Conservation (phyloP, 805 yeast species). For the Saccharomycopsis babjevae region DNA sequence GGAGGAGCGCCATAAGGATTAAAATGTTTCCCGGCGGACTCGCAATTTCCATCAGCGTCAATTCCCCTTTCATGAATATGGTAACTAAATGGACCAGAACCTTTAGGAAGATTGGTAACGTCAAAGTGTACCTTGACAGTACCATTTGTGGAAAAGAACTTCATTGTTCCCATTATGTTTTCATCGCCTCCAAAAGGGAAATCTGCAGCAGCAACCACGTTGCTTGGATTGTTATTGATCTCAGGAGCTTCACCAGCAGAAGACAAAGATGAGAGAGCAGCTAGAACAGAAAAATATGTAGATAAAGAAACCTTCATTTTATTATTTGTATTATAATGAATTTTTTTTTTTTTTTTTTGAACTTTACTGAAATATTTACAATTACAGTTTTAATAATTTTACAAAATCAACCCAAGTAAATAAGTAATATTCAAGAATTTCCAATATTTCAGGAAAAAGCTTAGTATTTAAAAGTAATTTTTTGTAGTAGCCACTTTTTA, state of each 20-base stretch:
- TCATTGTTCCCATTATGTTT: slow-evolving; percentile 40
- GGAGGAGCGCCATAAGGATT: slow-evolving; percentile 52
- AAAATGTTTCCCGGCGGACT: slow-evolving; percentile 46
- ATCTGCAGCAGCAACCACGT: slow-evolving; percentile 46
- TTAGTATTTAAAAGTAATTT: no score
- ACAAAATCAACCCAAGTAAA: no score
- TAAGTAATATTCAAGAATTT: no score
- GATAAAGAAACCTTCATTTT: background rate
- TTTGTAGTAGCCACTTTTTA: background rate
- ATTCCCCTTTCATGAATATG: slow-evolving; percentile 56
- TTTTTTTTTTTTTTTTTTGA: background rate
- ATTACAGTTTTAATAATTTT: background rate
- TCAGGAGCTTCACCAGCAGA: slow-evolving; percentile 39
- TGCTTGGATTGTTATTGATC: slow-evolving; percentile 37
- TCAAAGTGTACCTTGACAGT: slow-evolving; percentile 59
- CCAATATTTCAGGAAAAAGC: no score
- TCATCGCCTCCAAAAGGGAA: slow-evolving; percentile 37
- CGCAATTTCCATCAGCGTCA: slow-evolving; percentile 41
- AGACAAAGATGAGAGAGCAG: background rate
- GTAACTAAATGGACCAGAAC: slow-evolving; percentile 58
- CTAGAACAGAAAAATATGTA: background rate
- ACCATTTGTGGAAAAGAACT: slow-evolving; percentile 50
- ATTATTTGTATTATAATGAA: background rate
- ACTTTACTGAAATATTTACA: background rate
- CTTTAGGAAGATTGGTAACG: slow-evolving; percentile 55